Conservation (phyloP, 108 stramenopile species). For the Chaetoceros tenuissimus region DNA sequence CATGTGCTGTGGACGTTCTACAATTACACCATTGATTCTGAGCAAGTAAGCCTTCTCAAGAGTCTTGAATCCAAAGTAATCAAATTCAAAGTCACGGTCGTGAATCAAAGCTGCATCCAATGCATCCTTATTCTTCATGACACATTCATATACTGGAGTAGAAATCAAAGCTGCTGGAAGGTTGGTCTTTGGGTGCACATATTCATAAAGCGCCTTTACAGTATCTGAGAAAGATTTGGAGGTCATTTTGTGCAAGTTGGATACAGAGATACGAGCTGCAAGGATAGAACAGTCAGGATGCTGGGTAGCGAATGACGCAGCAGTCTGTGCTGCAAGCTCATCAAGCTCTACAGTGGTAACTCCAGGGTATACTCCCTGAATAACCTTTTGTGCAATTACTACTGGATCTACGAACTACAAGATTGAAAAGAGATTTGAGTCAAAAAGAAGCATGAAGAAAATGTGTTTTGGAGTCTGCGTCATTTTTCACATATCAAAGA, state of each 20-base stretch:
- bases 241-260: constrained; percentile 97
- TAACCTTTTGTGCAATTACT: constrained; percentile 95
- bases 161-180: constrained; percentile 83
- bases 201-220: constrained; percentile 66
- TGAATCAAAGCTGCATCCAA: constrained; percentile 84
- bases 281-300: constrained; percentile 98
- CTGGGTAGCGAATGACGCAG: constrained; percentile 95
- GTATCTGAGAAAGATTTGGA: constrained; percentile 83
- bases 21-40: constrained; percentile 84
- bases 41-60: constrained; percentile 95
- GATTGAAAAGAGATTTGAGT: background rate
- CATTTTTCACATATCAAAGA: constrained; percentile 5
- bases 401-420: constrained; percentile 84
- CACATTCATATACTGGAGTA: constrained; percentile 66
- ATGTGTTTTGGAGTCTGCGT: background rate
- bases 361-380: constrained; percentile 98
- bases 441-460: background rate
- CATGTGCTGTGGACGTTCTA: constrained; percentile 98
- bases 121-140: constrained; percentile 78
- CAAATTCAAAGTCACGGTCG: constrained; percentile 92
- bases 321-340: constrained; percentile 98
- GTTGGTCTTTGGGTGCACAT: constrained; percentile 90
- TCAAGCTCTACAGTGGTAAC: constrained; percentile 96
- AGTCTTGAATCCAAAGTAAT: constrained; percentile 99
- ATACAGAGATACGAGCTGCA: constrained; percentile 96